These are phyloP conservation scores for Pichia sp. DNA, from an alignment of 1,139 yeast genomes.

Conservation along the genomic window DNA sequence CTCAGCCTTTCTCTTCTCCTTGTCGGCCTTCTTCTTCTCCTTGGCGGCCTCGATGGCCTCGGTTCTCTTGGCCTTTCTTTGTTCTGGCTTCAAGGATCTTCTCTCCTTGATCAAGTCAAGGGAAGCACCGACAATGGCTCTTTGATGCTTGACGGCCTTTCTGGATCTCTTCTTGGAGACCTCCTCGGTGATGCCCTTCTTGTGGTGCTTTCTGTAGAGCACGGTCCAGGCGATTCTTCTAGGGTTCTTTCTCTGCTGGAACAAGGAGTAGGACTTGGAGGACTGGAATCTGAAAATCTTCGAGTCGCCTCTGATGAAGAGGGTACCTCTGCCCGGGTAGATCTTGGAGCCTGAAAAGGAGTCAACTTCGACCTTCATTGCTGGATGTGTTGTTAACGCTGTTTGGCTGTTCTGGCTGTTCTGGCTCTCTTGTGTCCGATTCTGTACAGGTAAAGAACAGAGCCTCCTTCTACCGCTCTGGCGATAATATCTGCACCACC, in stretches of 20 bases:
- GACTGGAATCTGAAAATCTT: slow-evolving; percentile 99
- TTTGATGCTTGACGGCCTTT: slow-evolving; percentile 97
- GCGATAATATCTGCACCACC: neutral
- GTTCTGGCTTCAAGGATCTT: slow-evolving; percentile 93
- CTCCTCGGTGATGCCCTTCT: slow-evolving; percentile 99
- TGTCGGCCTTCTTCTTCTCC: slow-evolving; percentile 92
- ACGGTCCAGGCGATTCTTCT: slow-evolving; percentile 99
- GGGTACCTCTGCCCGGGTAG: slow-evolving; percentile 99
- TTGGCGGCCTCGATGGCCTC: slow-evolving; percentile 86
- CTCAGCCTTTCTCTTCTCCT: slow-evolving; percentile 92
- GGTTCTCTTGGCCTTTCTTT: slow-evolving; percentile 97
- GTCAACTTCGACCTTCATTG: slow-evolving; percentile 99
- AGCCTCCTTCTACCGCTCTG: neutral
- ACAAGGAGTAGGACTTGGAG: slow-evolving; percentile 95
- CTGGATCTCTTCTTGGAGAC: slow-evolving; percentile 95
- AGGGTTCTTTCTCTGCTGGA: slow-evolving; percentile 99
- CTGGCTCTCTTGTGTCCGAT: no score
- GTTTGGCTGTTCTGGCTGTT: slow-evolving; percentile 4
- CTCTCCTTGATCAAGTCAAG: slow-evolving; percentile 97
- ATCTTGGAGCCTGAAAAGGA: slow-evolving; percentile 99
- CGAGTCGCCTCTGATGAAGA: slow-evolving; percentile 99
- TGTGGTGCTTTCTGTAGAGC: slow-evolving; percentile 99
- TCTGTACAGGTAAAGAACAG: no score
- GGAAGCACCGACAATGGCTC: slow-evolving; percentile 99
- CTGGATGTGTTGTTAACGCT: slow-evolving; percentile 12